Base-by-base conservation (phyloP, 192 early-diverging fungal genomes). In the Bifiguratus adelaidae region DNA sequence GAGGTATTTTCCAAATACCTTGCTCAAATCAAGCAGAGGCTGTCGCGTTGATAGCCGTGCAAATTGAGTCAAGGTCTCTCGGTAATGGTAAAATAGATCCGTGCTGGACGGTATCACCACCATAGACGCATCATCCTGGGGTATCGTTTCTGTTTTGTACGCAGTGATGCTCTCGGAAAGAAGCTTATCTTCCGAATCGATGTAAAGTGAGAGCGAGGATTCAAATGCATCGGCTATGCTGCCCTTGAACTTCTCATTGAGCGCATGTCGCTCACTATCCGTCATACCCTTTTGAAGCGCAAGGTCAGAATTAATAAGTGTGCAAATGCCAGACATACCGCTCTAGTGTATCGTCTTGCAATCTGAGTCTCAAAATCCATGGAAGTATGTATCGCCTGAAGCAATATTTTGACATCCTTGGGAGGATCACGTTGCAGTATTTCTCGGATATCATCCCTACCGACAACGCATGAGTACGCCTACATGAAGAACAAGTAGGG, bases 311-410 rank as follows among this genome's bases (percentile, higher is more conserved):
- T 20, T 7, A 8, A 18, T 23, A 43, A 22, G 25, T 6, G 6
- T 19, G 16, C 35, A 9, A 29, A 28, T 20, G 18, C 26, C 32
- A 46, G 33, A 42, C 42, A 54, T 54, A 72, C 78, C 49, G 58
- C 63, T 40, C 58, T 70, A 20, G 59, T 58, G 50, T 91, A 96
- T 30, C 85, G 65, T 21, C 80, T 78, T 27, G 76, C 66, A 7
- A 95, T 67, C 56, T 94, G 92, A 12, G 60, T 62, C 63, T 99
- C 95, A 61, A 96, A 97, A 25, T 92, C 91, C 41, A 89, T 68
- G 0, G 95, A 94, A 7, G 81, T 67, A 15, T 89, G 81, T 47
- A 98, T 55, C 0, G 82, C 83, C 13, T 77, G 57, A 7, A 92
- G 60, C 50, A 97, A 67, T 12, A 76, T 50, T 41, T 82, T 83